Evolutionary conservation across 2,329 filamentous ascomycete species (phyloP).

Genomic region (Penicillium sclerotiorum): DNA sequence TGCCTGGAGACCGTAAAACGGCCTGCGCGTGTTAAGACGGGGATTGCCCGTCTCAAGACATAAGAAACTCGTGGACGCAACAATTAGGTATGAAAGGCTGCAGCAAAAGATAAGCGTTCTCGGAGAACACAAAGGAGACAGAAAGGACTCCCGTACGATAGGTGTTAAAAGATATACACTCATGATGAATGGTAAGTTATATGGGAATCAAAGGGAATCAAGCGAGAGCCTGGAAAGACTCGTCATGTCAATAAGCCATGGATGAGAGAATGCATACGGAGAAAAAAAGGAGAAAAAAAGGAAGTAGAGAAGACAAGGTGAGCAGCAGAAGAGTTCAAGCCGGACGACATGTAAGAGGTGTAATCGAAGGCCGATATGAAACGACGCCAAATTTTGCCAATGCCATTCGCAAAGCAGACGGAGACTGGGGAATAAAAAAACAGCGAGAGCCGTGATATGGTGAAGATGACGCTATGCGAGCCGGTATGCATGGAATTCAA

Average conservation of each 20-base stretch:
- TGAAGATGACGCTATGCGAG: slow-evolving; percentile 41
- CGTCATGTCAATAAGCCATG: slow-evolving; percentile 1
- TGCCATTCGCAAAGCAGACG: slow-evolving; percentile 38
- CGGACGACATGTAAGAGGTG: slow-evolving; percentile 39
- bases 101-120: slow-evolving; percentile 3
- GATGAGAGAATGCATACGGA: slow-evolving; percentile 13
- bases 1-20: slow-evolving; percentile 22
- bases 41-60: slow-evolving; percentile 32
- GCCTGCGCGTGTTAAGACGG: slow-evolving; percentile 20
- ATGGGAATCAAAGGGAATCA: slow-evolving; percentile 13
- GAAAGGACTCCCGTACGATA: slow-evolving; percentile 14
- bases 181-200: slow-evolving; percentile 17
- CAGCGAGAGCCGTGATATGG: slow-evolving; percentile 23
- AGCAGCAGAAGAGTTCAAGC: slow-evolving; percentile 9
- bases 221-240: slow-evolving; percentile 4
- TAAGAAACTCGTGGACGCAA: slow-evolving; percentile 37
- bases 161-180: slow-evolving; percentile 26
- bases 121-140: slow-evolving; percentile 4
- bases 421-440: slow-evolving; percentile 31
- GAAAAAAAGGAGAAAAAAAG: slow-evolving; percentile 8
- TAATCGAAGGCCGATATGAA: slow-evolving; percentile 38
- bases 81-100: slow-evolving; percentile 25
- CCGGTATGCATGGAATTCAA: slow-evolving; percentile 38
- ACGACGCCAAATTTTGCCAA: slow-evolving; percentile 41
- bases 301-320: neutral